phyloP scores from a whole-genome alignment of 2,329 filamentous ascomycete species.

The Chrysoporthe austroafricana region DNA sequence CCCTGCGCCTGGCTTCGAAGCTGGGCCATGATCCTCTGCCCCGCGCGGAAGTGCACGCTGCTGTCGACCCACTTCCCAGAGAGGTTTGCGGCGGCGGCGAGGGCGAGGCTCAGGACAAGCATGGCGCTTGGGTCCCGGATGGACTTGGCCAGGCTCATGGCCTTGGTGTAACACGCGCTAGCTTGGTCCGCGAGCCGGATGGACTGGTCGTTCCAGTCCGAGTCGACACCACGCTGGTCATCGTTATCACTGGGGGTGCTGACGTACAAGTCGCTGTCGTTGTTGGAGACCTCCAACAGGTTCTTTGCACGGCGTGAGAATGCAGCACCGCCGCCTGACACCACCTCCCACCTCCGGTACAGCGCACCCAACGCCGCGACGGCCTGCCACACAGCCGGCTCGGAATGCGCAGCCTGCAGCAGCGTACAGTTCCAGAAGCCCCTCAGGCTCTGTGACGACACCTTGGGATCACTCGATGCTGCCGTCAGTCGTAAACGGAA shows the following conservation, averaged over 20 bases:
- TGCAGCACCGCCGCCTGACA: neutral
- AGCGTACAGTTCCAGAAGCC: constrained; percentile 39
- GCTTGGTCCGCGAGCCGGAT: constrained; percentile 34
- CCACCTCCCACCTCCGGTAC: constrained; percentile 35
- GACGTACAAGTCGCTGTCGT: neutral
- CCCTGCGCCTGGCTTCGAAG: constrained; percentile 8
- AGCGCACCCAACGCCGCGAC: constrained; percentile 41
- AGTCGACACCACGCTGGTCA: neutral
- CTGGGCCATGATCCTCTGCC: constrained; percentile 34
- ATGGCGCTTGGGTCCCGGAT: constrained; percentile 35
- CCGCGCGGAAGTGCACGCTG: constrained; percentile 38
- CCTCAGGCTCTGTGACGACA: constrained; percentile 28
- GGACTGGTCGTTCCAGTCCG: constrained; percentile 2
- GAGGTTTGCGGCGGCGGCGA: constrained; percentile 39
- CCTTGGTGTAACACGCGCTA: constrained; percentile 34
- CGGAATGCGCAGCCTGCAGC: constrained; percentile 40
- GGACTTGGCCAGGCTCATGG: constrained; percentile 36
- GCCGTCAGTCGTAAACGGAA: constrained; percentile 40
- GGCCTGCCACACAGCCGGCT: constrained; percentile 43
- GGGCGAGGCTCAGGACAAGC: constrained; percentile 39
- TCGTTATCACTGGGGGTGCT: neutral
- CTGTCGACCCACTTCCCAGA: constrained; percentile 39
- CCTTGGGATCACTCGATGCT: constrained; percentile 32
- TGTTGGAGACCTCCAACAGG: neutral
- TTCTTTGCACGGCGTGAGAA: neutral